Conservation (phyloP, 1,284 basidiomycete species). For the Sporisorium exsertum region DNA sequence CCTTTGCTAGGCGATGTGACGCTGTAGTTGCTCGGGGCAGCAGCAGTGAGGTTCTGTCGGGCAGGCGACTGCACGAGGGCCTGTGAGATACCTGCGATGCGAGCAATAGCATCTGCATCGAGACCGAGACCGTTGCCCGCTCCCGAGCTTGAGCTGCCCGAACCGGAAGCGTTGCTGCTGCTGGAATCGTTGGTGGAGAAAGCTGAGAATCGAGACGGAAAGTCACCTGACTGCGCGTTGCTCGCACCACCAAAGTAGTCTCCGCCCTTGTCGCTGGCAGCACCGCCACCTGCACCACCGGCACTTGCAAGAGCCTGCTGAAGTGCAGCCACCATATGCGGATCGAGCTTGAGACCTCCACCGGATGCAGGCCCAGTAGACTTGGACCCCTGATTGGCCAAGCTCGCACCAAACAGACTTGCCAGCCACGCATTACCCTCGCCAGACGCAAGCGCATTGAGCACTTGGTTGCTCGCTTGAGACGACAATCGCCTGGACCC, state of each 20-base stretch:
- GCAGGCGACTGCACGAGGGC: slow-evolving; percentile 46
- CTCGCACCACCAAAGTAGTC: slow-evolving; percentile 34
- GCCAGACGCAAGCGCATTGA: slow-evolving; percentile 57
- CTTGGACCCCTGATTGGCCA: slow-evolving; percentile 42
- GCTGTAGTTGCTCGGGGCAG: slow-evolving; percentile 6
- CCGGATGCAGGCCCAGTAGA: slow-evolving; percentile 36
- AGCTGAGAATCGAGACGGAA: slow-evolving; percentile 36
- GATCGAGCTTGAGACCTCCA: slow-evolving; percentile 57
- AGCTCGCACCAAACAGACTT: slow-evolving; percentile 52
- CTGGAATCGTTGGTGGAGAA: slow-evolving; percentile 10
- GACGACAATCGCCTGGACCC: slow-evolving; percentile 44
- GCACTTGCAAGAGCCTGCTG: slow-evolving; percentile 52
- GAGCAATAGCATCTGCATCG: slow-evolving; percentile 41
- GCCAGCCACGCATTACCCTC: slow-evolving; percentile 60
- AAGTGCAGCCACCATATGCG: slow-evolving; percentile 56
- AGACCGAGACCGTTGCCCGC: slow-evolving; percentile 29
- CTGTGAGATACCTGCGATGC: slow-evolving; percentile 47
- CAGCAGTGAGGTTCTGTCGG: slow-evolving; percentile 16
- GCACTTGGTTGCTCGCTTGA: slow-evolving; percentile 56
- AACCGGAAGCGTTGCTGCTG: slow-evolving; percentile 1
- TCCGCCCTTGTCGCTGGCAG: slow-evolving; percentile 3
- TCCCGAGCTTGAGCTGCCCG: slow-evolving; percentile 2
- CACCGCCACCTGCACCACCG: slow-evolving; percentile 14
- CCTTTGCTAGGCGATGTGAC: slow-evolving; percentile 21
- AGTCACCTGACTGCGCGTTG: slow-evolving; percentile 14